phyloP scores from a whole-genome alignment of 2,329 filamentous ascomycete genomes.

The Penicillium olsonii region DNA sequence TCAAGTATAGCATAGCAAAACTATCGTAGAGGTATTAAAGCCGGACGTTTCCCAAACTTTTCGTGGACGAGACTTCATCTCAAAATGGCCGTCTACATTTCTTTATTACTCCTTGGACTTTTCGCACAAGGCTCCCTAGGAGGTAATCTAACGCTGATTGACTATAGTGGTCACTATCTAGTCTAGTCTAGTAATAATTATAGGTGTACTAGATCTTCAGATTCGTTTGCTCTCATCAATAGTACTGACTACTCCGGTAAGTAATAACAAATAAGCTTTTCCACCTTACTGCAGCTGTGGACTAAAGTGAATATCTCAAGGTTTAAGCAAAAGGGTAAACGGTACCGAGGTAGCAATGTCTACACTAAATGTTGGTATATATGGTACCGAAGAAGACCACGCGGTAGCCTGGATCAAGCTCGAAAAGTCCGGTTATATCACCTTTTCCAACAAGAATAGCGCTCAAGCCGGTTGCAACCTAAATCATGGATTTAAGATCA shows the following conservation, averaged over 20 bases:
- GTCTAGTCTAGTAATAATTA: background rate
- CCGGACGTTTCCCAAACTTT: too few species aligned
- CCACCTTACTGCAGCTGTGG: too few species aligned
- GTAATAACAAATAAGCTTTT: too few species aligned
- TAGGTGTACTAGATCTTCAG: background rate
- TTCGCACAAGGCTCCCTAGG: too few species aligned
- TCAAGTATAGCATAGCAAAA: too few species aligned
- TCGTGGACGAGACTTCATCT: too few species aligned
- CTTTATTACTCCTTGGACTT: too few species aligned
- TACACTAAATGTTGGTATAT: background rate
- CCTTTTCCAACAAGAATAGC: background rate
- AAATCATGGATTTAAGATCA: background rate
- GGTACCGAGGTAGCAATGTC: background rate
- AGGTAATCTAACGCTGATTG: background rate
- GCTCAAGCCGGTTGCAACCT: background rate
- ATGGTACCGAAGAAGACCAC: background rate
- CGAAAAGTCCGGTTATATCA: background rate
- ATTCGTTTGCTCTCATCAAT: background rate
- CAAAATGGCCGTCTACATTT: too few species aligned
- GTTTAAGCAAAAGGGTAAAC: background rate
- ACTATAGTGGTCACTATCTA: background rate
- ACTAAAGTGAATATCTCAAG: too few species aligned
- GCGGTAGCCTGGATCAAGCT: background rate
- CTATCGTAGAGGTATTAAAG: too few species aligned
- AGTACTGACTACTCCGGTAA: background rate